Evolutionary conservation across 2,329 filamentous ascomycete genomes (phyloP).

Genomic region (Aspergillus fumigatus): DNA sequence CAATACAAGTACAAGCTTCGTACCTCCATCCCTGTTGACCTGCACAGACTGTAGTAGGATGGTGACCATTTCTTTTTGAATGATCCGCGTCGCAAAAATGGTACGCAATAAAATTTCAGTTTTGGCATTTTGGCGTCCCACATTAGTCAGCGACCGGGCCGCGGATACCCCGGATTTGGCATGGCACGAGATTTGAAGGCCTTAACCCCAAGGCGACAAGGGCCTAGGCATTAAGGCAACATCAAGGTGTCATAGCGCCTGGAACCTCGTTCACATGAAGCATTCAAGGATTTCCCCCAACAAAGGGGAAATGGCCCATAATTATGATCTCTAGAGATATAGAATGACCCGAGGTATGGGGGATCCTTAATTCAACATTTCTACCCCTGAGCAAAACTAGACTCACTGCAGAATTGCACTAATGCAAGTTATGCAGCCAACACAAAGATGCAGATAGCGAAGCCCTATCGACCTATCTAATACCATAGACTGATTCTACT

Average conservation of each 20-base stretch:
- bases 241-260: background rate
- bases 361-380: background rate
- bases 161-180: background rate
- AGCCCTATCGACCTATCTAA: background rate
- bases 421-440: background rate
- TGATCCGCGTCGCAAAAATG: background rate
- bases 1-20: background rate
- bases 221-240: background rate
- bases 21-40: background rate
- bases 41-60: background rate
- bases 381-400: background rate
- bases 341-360: background rate
- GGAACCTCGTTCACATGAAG: background rate
- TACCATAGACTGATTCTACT: background rate
- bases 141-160: background rate
- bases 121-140: too few relatives aligned
- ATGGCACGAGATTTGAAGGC: background rate
- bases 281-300: background rate
- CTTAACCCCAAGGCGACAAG: background rate
- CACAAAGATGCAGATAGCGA: background rate
- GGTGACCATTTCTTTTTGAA: background rate
- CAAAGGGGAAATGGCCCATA: background rate
- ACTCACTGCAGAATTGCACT: background rate
- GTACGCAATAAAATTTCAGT: background rate
- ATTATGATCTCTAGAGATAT: background rate